Base-by-base conservation (phyloP, 345 rosid genomes). In the Garcia nutans region DNA sequence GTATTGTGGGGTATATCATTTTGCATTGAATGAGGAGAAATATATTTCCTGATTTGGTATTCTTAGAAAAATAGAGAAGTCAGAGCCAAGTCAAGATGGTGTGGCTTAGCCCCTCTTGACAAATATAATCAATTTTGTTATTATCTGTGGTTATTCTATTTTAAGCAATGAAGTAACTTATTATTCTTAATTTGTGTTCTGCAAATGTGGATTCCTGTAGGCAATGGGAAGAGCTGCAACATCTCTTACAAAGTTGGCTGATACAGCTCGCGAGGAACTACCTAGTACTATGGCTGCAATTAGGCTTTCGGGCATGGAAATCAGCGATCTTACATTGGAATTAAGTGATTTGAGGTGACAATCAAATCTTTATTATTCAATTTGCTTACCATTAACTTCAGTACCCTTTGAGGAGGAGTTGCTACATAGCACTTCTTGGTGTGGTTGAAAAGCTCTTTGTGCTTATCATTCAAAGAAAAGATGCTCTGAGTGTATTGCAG, bases 291-390 rank as follows among this genome's bases (percentile, higher is more conserved):
- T 96, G 91, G 97, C 93, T 62, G 97, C 97, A 20, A 85, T 93
- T 42, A 89, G 98, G 88, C 94, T 96, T 65, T 96, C 97, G 1
- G 94, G 97, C 78, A 91, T 96, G 99, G 99, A 96, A 81, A 89
- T 96, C 76, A 96, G 98, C 62, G 99, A 92, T 84, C 97, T 96
- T 55, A 96, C 98, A 0, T 87, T 93, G 74, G 98, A 96, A 83
- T 70, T 96, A 65, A 91, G 91, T 64, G 98, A 93, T 76, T 87
- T 93, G 75, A 93, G 99, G 99, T 93, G 82, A 79, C 16, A 50
- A 59, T 37, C 55, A 19, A 57, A 20, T 70, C 33, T 56, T 58
- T 33, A 20, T 49, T 12, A 0, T 22, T 23, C 65, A 20, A 45
- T 26, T 41, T 37, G 13, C 12, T 54, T 78, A 26, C 54, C 15